Evolutionary conservation across 2,329 filamentous ascomycete species (phyloP).

Genomic region (Fusarium nygamai): DNA sequence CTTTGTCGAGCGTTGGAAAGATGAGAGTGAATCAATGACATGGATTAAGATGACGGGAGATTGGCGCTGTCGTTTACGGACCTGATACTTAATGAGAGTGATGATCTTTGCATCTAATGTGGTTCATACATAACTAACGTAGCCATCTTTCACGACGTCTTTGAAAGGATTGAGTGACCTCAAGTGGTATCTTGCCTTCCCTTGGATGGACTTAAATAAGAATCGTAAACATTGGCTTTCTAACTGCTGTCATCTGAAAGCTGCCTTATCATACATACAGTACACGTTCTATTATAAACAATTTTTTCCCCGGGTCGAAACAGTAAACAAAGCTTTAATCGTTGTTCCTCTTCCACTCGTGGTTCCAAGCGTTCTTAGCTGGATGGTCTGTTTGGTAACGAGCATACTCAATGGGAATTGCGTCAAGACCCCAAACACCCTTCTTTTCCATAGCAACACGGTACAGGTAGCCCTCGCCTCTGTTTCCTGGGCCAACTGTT

Average conservation of each 20-base stretch:
- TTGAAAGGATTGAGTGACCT: neutral
- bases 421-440: slow-evolving; percentile 76
- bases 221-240: neutral
- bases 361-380: slow-evolving; percentile 84
- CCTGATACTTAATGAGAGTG: slow-evolving; percentile 36
- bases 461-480: slow-evolving; percentile 79
- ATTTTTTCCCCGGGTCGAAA: neutral
- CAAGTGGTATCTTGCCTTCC: neutral
- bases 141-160: neutral
- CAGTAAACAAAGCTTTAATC: neutral
- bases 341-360: slow-evolving; percentile 81
- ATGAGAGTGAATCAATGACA: slow-evolving; percentile 12
- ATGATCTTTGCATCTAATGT: slow-evolving; percentile 27
- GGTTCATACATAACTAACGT: neutral
- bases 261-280: slow-evolving; percentile 39
- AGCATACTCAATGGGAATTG: slow-evolving; percentile 92
- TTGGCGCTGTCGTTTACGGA: slow-evolving; percentile 18
- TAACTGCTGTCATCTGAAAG: neutral
- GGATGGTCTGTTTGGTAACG: slow-evolving; percentile 86
- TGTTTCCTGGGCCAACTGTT: slow-evolving; percentile 64
- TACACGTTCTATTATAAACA: slow-evolving; percentile 24
- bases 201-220: neutral
- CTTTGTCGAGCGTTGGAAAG: slow-evolving; percentile 6
- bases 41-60: slow-evolving; percentile 10
- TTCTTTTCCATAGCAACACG: slow-evolving; percentile 91